Evolutionary conservation across 2,329 filamentous ascomycete species (phyloP).

Genomic region (Pseudogymnoascus sp.): DNA sequence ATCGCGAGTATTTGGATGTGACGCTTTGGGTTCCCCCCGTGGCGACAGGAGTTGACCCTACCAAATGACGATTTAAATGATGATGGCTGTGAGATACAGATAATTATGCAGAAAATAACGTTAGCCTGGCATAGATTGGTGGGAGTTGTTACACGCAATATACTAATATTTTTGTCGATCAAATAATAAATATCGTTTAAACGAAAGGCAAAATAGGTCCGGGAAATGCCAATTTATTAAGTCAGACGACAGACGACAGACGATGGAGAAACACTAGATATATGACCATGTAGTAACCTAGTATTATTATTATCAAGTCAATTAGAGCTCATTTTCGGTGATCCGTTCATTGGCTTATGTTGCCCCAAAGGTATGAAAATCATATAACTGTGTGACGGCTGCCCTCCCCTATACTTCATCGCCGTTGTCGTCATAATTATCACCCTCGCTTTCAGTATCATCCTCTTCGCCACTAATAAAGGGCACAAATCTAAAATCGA

Average conservation of each 20-base stretch:
- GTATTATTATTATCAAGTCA: not conserved
- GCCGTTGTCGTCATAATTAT: not conserved
- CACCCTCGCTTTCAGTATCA: constrained; percentile 11
- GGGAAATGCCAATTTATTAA: not conserved
- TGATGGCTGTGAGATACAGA: not conserved
- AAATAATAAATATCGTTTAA: not conserved
- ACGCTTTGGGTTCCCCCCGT: not conserved
- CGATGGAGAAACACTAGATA: not conserved
- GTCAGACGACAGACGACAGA: not conserved
- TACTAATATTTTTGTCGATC: not conserved
- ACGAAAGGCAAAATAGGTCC: not conserved
- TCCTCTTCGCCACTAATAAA: constrained; percentile 56
- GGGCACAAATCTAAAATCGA: constrained; percentile 78
- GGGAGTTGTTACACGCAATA: no score
- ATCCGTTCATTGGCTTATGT: not conserved
- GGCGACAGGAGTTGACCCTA: not conserved
- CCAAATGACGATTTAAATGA: not conserved
- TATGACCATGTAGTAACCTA: not conserved
- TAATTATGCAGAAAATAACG: not conserved
- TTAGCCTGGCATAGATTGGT: not conserved
- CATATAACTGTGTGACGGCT: not conserved
- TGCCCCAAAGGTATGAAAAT: not conserved
- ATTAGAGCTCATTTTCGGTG: not conserved
- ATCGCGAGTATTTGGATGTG: not conserved
- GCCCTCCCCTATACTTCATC: not conserved